These are phyloP conservation scores for Candida gigantensis DNA, from an alignment of 1,139 yeast genomes.

Conservation along the genomic window DNA sequence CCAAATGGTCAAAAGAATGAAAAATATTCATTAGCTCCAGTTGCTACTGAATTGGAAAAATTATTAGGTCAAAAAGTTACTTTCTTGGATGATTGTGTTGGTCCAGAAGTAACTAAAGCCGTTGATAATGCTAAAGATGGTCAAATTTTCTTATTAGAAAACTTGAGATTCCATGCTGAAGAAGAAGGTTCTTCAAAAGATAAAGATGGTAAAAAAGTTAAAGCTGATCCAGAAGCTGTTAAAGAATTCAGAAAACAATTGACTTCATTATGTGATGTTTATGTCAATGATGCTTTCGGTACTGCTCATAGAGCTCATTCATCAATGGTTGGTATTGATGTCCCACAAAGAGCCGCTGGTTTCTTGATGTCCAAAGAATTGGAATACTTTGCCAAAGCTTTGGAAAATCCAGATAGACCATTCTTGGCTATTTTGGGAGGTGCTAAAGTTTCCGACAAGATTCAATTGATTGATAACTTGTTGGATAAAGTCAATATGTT, in stretches of 20 bases:
- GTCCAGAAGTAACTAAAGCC: constrained; percentile 76
- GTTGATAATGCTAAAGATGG: constrained; percentile 73
- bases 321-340: constrained; percentile 93
- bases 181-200: constrained; percentile 80
- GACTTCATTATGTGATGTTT: constrained; percentile 90
- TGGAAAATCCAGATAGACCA: constrained; percentile 95
- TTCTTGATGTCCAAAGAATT: constrained; percentile 96
- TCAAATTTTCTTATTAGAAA: constrained; percentile 79
- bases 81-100: constrained; percentile 87
- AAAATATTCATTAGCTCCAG: constrained; percentile 90
- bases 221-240: constrained; percentile 83
- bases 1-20: constrained; percentile 87
- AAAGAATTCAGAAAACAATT: constrained; percentile 82
- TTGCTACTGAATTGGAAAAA: constrained; percentile 78
- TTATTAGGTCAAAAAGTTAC: constrained; percentile 68
- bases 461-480: constrained; percentile 94
- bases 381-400: constrained; percentile 93
- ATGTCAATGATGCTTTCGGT: constrained; percentile 96
- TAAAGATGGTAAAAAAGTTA: constrained; percentile 83
- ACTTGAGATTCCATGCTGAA: constrained; percentile 96
- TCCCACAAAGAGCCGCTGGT: constrained; percentile 94
- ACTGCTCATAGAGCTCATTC: constrained; percentile 99
- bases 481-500: constrained; percentile 90
- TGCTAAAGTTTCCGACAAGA: constrained; percentile 97
- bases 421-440: constrained; percentile 98